Evolutionary conservation across 2,329 filamentous ascomycete genomes (phyloP).

Genomic region (Eutypella sp.): DNA sequence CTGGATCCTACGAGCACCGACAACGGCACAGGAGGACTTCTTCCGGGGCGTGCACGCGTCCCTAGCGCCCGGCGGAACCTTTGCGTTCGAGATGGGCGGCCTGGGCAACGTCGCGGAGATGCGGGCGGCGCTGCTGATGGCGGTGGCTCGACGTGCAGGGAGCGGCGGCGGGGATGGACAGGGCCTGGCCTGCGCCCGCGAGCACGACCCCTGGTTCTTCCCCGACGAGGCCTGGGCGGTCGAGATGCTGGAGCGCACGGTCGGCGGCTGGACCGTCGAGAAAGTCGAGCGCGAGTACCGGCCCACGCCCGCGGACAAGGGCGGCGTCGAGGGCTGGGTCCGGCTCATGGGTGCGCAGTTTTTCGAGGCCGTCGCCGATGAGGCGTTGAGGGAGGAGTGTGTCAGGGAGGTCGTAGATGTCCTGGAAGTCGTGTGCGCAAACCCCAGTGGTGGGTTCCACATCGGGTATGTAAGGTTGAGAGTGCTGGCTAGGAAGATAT

Average conservation of each 20-base stretch:
- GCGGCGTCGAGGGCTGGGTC: conserved; percentile 62
- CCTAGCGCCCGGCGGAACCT: conserved; percentile 50
- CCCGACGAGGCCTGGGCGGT: conserved; percentile 58
- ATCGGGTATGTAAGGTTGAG: conserved; percentile 52
- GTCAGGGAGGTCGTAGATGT: conserved; percentile 51
- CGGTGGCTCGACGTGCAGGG: conserved; percentile 43
- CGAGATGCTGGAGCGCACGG: conserved; percentile 34
- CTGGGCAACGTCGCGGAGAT: conserved; percentile 64
- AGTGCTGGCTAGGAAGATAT: conserved; percentile 38
- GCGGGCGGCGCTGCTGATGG: conserved; percentile 50
- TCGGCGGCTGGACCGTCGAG: conserved; percentile 45
- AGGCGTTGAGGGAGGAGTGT: conserved; percentile 44
- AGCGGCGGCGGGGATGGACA: background rate
- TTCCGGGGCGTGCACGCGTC: conserved; percentile 47
- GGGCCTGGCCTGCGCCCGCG: conserved; percentile 41
- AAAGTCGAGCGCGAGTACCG: conserved; percentile 59
- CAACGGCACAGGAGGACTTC: conserved; percentile 40
- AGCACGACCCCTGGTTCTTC: conserved; percentile 66
- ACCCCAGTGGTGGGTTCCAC: conserved; percentile 51
- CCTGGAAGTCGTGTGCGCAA: conserved; percentile 49
- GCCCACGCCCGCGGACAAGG: conserved; percentile 53
- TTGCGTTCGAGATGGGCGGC: conserved; percentile 69
- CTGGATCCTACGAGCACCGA: conserved; percentile 53
- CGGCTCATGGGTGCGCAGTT: conserved; percentile 57
- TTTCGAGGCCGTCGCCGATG: conserved; percentile 46